phyloP scores from a whole-genome alignment of 2,329 filamentous ascomycete genomes.

The Macrophomina phaseolina region DNA sequence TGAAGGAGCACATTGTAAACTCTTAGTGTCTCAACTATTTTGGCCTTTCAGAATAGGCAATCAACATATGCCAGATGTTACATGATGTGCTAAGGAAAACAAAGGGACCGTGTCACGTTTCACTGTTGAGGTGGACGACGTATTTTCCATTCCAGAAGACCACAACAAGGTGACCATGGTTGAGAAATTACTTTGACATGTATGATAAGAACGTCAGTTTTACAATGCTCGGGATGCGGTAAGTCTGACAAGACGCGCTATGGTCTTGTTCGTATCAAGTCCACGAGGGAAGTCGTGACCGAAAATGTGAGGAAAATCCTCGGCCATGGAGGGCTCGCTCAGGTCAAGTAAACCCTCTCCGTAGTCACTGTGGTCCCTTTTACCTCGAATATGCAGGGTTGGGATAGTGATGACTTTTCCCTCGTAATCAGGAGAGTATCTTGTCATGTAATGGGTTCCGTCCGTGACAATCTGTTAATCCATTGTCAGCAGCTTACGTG shows the following conservation, averaged over 20 bases:
- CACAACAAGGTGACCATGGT: no score
- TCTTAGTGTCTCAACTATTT: no score
- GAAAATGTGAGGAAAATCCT: neutral
- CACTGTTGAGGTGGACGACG: no score
- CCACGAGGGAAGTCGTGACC: constrained; percentile 1
- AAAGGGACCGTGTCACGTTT: no score
- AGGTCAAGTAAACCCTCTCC: neutral
- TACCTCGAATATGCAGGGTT: neutral
- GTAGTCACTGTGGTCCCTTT: neutral
- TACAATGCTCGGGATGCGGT: neutral
- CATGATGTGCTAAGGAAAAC: no score
- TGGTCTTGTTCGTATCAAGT: neutral
- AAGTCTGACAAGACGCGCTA: neutral
- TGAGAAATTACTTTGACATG: no score
- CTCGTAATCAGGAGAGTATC: neutral
- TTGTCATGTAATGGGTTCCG: neutral
- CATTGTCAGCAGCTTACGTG: neutral
- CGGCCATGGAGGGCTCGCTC: neutral
- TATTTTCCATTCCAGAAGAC: no score
- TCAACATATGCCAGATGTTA: no score
- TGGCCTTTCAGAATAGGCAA: no score
- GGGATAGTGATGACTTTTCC: neutral
- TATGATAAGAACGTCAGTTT: neutral
- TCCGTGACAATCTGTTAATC: neutral
- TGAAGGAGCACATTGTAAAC: no score